phyloP scores from a whole-genome alignment of 176 grass and related monocot species.

The Microstegium vimineum region DNA sequence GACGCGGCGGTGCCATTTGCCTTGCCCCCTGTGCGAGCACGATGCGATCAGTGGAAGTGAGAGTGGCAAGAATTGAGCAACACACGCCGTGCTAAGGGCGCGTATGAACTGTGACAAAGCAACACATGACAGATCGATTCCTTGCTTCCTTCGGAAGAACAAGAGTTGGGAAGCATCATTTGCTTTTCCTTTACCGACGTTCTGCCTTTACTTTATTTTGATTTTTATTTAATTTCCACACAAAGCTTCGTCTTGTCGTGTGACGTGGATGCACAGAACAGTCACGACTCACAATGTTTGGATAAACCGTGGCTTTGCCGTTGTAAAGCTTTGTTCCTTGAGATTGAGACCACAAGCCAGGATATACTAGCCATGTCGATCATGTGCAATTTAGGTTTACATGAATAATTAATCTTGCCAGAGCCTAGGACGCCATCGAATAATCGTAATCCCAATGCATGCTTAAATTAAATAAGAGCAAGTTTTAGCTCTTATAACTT shows the following conservation, averaged over 20 bases:
- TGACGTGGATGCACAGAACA: neutral
- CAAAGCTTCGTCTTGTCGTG: neutral
- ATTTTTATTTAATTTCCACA: neutral
- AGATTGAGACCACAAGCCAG: neutral
- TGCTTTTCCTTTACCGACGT: neutral
- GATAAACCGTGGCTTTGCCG: neutral
- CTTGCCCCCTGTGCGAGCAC: neutral
- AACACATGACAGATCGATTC: neutral
- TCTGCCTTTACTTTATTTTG: neutral
- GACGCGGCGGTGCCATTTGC: conserved; percentile 16
- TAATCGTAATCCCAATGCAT: neutral
- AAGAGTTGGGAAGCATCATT: neutral
- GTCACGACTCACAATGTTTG: too few species aligned
- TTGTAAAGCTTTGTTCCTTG: neutral
- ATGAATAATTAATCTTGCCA: neutral
- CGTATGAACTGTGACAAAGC: neutral
- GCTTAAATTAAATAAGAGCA: too few species aligned
- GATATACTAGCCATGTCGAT: too few species aligned
- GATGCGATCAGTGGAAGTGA: neutral
- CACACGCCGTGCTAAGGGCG: neutral
- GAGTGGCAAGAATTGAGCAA: neutral
- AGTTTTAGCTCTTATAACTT: too few species aligned
- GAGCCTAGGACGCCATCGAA: neutral
- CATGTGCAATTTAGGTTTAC: too few species aligned
- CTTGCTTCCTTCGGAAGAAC: neutral